phyloP scores from a whole-genome alignment of 2,329 filamentous ascomycete species.

The Teratosphaeria pseudoeucalypti region DNA sequence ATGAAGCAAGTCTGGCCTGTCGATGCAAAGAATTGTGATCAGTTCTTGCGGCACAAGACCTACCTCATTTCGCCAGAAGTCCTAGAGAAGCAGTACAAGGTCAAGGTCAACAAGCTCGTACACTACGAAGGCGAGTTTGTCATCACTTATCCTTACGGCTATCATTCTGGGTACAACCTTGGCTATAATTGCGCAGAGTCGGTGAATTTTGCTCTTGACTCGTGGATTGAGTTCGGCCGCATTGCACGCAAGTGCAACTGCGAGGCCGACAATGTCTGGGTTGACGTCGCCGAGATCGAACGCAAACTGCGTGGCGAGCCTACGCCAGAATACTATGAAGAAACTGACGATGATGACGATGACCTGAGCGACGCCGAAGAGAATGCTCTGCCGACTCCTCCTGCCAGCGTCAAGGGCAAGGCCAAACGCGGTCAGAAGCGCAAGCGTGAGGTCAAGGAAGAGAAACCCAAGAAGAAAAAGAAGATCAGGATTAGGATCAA shows the following conservation, averaged over 20 bases:
- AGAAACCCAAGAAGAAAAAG: conserved; percentile 54
- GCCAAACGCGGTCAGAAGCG: conserved; percentile 55
- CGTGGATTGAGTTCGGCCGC: conserved; percentile 89
- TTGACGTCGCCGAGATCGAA: conserved; percentile 92
- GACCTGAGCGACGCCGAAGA: conserved; percentile 33
- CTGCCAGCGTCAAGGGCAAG: conserved; percentile 61
- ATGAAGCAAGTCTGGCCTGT: conserved; percentile 94
- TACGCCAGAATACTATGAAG: conserved; percentile 69
- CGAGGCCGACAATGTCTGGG: conserved; percentile 95
- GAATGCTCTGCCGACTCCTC: conserved; percentile 68
- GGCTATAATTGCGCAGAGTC: conserved; percentile 98
- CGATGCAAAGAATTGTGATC: conserved; percentile 89
- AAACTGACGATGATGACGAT: conserved; percentile 60
- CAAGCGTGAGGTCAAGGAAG: conserved; percentile 48
- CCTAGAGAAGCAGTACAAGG: conserved; percentile 77
- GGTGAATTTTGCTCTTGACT: conserved; percentile 93
- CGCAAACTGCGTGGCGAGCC: conserved; percentile 81
- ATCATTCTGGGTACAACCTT: conserved; percentile 94
- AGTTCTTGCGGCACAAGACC: conserved; percentile 94
- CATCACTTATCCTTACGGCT: conserved; percentile 96
- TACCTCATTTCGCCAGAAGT: conserved; percentile 90
- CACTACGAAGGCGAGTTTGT: conserved; percentile 97
- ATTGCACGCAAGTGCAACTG: conserved; percentile 97
- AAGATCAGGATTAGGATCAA: conserved; percentile 68
- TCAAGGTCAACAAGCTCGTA: conserved; percentile 91